Base-by-base conservation (phyloP, 2,329 filamentous ascomycete species). In the Trichoderma simmonsii region DNA sequence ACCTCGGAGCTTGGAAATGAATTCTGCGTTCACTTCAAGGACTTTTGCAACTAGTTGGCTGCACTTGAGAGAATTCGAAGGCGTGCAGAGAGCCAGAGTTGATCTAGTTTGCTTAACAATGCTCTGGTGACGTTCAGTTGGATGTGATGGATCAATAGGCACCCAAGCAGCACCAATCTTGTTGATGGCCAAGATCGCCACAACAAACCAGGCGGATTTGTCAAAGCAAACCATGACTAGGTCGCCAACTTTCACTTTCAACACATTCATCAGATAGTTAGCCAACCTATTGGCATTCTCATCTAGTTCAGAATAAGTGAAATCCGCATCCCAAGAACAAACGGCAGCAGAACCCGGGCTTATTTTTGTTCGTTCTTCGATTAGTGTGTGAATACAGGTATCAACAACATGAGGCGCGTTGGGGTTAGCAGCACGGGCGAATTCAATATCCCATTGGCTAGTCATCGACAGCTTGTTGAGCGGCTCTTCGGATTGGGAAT, bases 141-240 rank as follows among this genome's bases (percentile, higher is more conserved):
- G 68, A 21, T 71, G 68, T 2, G 60, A 34, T 15, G 60, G 60
- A 12, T 71, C 68, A n/a, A 71, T 15, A 1, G 68, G 68, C 18
- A 71, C 68, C 68, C 68, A 71, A 26, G 57, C 66, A 3, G 66
- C 78, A 7, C 78, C 79, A 8, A 75, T 72, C 59, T 78, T 78
- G 32, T 79, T 72, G 26, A 79, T 72, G n/a, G 69, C 78, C 11
- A 79, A 54, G 54, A 77, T 76, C 1, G 75, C 74, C 1, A 78
- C 72, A 2, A 75, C 21, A 18, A 71, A 72, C 73, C 72, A 75
- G 18, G 64, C 39, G 5, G 71, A 77, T 73, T 78, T 75, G 26
- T 75, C 73, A 12, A 73, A 74, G 62, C 63, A 75, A 4, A 74
- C 26, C 1, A 73, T 60, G 4, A 75, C 66, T 0, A 60, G 14